Evolutionary conservation across 148 eudicot genomes (phyloP).

Genomic region (Cornus florida): DNA sequence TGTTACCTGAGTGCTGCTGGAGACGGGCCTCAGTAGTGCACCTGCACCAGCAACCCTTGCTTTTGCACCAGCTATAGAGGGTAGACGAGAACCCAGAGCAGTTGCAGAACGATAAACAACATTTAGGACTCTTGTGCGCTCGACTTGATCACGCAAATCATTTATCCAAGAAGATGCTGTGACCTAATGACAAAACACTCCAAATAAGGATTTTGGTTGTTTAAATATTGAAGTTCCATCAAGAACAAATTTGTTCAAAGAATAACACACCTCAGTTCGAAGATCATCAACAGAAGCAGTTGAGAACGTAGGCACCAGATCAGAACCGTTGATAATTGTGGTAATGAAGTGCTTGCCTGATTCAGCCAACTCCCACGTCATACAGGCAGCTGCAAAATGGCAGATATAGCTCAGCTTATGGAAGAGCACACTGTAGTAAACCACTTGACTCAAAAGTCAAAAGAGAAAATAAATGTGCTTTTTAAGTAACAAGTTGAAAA

Average conservation of each 20-base stretch:
- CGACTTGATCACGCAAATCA: conserved; percentile 95
- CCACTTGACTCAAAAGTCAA: background rate
- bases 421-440: background rate
- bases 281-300: conserved; percentile 88
- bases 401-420: background rate
- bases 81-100: conserved; percentile 89
- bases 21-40: conserved; percentile 80
- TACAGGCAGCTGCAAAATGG: conserved; percentile 81
- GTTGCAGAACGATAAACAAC: conserved; percentile 92
- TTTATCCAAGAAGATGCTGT: conserved; percentile 95
- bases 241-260: background rate
- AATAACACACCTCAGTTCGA: conserved; percentile 77
- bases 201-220: background rate
- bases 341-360: conserved; percentile 89
- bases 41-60: conserved; percentile 95
- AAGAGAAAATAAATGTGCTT: background rate
- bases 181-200: conserved; percentile 44
- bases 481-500: background rate
- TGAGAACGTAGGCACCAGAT: conserved; percentile 94
- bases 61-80: conserved; percentile 83
- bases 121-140: conserved; percentile 76
- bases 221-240: background rate
- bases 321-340: conserved; percentile 86
- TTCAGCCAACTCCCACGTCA: conserved; percentile 98
- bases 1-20: conserved; percentile 84